Conservation (phyloP, 768 basidiomycete species). For the Amanita rubescens region DNA sequence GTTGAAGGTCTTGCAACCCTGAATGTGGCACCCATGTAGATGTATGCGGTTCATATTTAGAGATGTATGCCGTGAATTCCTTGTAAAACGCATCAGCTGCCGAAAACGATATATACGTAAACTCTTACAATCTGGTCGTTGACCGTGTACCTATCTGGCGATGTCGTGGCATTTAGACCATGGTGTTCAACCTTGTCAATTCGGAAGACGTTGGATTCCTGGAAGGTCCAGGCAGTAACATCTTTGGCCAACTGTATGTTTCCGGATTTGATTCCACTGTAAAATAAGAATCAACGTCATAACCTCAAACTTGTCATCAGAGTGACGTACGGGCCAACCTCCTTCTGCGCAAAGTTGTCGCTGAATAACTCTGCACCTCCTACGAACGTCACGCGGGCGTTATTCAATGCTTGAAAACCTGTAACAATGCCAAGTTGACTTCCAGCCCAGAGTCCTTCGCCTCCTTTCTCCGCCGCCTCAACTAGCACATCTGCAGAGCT, state of each 20-base stretch:
- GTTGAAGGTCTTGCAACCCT: slow-evolving; percentile 70
- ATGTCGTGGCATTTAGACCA: slow-evolving; percentile 50
- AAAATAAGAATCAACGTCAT: background rate
- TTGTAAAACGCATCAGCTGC: slow-evolving; percentile 19
- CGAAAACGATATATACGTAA: background rate
- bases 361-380: slow-evolving; percentile 78
- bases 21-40: slow-evolving; percentile 67
- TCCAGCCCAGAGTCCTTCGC: slow-evolving; percentile 82
- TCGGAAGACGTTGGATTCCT: slow-evolving; percentile 73
- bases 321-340: slow-evolving; percentile 46
- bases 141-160: slow-evolving; percentile 73
- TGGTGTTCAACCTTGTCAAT: slow-evolving; percentile 73
- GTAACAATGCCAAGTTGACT: slow-evolving; percentile 69
- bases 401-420: slow-evolving; percentile 81
- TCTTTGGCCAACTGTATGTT: slow-evolving; percentile 73
- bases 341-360: slow-evolving; percentile 64
- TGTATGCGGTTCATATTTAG: slow-evolving; percentile 51
- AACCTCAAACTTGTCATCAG: background rate
- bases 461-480: slow-evolving; percentile 65
- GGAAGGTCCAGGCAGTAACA: slow-evolving; percentile 85
- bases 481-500: slow-evolving; percentile 56
- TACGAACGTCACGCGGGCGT: slow-evolving; percentile 71
- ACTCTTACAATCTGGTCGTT: slow-evolving; percentile 73
- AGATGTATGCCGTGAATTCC: slow-evolving; percentile 72
- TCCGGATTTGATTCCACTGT: slow-evolving; percentile 55